These are phyloP conservation scores for Ploettnerulaceae sp. DNA, from an alignment of 2,329 filamentous ascomycete species.

Conservation along the genomic window DNA sequence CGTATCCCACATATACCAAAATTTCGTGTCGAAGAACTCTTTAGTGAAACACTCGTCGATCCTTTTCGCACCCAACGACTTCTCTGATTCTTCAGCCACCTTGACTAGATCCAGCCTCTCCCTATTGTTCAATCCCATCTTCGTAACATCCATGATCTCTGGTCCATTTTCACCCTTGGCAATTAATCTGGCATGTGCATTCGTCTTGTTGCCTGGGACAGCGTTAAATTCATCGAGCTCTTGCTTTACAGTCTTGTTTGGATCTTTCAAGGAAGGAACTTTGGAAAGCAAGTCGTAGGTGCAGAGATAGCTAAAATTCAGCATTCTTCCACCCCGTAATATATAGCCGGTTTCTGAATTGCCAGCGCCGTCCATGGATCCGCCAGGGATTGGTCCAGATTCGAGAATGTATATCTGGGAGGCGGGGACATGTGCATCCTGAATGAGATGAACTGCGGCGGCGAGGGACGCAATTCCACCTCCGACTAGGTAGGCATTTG, in stretches of 20 bases:
- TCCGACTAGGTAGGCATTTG: slow-evolving; percentile 32
- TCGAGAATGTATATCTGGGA: slow-evolving; percentile 33
- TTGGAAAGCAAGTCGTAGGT: slow-evolving; percentile 30
- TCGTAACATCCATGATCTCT: slow-evolving; percentile 26
- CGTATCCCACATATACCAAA: slow-evolving; percentile 37
- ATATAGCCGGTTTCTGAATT: slow-evolving; percentile 26
- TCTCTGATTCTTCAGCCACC: slow-evolving; percentile 10
- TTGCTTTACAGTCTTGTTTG: slow-evolving; percentile 26
- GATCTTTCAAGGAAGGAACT: slow-evolving; percentile 26
- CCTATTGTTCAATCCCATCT: slow-evolving; percentile 24
- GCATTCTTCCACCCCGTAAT: slow-evolving; percentile 30
- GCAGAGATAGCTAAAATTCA: slow-evolving; percentile 32
- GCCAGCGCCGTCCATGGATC: slow-evolving; percentile 26
- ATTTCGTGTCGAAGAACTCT: slow-evolving; percentile 36
- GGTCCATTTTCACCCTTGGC: slow-evolving; percentile 22
- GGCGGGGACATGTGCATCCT: slow-evolving; percentile 31
- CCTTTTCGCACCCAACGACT: slow-evolving; percentile 12
- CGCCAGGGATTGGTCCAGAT: slow-evolving; percentile 25
- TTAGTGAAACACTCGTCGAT: slow-evolving; percentile 19
- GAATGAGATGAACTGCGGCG: slow-evolving; percentile 30
- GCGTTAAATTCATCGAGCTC: slow-evolving; percentile 28
- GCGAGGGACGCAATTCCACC: slow-evolving; percentile 33
- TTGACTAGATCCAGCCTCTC: slow-evolving; percentile 24
- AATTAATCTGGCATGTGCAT: slow-evolving; percentile 27
- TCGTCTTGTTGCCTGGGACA: slow-evolving; percentile 16